These are phyloP conservation scores for Diplogelasinospora grovesii DNA, from an alignment of 495 filamentous ascomycete genomes.

Conservation along the genomic window DNA sequence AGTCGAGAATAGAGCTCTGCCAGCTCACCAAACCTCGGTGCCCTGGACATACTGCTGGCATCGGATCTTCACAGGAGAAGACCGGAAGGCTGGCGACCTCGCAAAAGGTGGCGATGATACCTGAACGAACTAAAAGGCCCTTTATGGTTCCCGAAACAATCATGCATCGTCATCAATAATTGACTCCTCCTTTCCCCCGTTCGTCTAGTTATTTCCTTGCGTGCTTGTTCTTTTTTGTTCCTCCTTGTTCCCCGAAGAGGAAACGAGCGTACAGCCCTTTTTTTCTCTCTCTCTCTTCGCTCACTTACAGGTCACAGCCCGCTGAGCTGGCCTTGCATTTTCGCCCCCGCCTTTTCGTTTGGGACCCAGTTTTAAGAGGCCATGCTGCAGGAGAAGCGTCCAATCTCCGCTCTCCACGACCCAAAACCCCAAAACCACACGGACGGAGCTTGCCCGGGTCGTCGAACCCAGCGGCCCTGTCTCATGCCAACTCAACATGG, in stretches of 20 bases:
- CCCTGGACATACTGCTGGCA: no score
- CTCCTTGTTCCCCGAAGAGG: neutral
- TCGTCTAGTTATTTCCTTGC: neutral
- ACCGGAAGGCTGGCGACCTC: neutral
- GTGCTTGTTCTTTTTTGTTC: neutral
- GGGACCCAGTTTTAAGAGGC: constrained; percentile 19
- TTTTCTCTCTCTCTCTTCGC: neutral
- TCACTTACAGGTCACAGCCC: constrained; percentile 14
- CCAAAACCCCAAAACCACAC: constrained; percentile 21
- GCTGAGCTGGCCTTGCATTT: constrained; percentile 33
- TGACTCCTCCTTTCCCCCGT: neutral
- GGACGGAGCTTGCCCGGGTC: constrained; percentile 17
- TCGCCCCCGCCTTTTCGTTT: constrained; percentile 18
- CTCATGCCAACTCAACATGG: constrained; percentile 23
- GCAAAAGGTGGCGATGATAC: neutral
- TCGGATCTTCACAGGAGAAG: no score
- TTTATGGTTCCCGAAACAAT: constrained; percentile 10
- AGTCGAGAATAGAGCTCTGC: no score
- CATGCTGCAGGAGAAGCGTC: constrained; percentile 9
- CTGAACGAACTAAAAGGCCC: neutral
- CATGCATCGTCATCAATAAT: constrained; percentile 10
- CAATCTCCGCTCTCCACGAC: constrained; percentile 29
- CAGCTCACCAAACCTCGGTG: no score
- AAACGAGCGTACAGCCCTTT: neutral
- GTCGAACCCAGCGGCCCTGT: constrained; percentile 16